Conservation (phyloP, 148 eudicot species). For the Rhododendron kiyosumense region DNA sequence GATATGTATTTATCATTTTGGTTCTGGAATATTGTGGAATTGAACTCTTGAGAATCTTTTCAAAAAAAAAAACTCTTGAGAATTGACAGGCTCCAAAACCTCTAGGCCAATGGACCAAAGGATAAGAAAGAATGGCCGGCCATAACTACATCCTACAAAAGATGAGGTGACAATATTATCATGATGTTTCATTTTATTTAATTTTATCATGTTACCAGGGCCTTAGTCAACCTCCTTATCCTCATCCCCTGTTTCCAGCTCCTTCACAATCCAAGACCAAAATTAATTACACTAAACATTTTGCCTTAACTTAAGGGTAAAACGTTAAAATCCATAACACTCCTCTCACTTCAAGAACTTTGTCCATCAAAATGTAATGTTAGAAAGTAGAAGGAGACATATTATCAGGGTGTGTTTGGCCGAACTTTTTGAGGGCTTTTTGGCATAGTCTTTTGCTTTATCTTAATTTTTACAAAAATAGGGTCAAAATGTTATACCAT, state of each 20-base stretch:
- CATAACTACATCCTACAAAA: not conserved
- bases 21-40: not conserved
- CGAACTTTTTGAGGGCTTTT: no score
- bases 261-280: not conserved
- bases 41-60: not conserved
- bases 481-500: not conserved
- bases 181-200: not conserved
- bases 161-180: not conserved
- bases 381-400: not conserved
- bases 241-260: not conserved
- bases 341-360: not conserved
- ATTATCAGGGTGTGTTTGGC: no score
- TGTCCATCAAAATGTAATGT: not conserved
- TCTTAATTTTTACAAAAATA: no score
- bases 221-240: conserved; percentile 10
- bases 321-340: not conserved
- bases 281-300: not conserved
- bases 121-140: not conserved
- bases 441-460: no score
- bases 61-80: not conserved
- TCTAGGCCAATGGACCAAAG: not conserved
- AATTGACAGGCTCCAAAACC: not conserved
- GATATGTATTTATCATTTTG: not conserved
- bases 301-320: not conserved
- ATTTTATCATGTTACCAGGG: not conserved